Base-by-base conservation (phyloP, 768 basidiomycete genomes). In the Amanita pseudoporphyria region DNA sequence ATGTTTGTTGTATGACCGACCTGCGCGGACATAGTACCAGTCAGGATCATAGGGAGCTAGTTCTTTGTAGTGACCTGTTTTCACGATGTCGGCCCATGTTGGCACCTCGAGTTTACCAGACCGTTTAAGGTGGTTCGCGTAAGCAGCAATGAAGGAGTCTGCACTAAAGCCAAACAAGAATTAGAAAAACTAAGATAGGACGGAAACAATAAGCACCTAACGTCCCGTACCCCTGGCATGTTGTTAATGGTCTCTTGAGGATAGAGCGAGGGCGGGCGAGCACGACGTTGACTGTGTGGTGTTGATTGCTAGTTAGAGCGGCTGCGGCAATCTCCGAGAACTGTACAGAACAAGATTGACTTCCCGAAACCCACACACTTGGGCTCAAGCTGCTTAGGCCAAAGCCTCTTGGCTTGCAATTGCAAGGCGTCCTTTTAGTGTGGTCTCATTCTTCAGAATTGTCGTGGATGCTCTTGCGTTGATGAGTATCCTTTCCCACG, bases 91-190 rank as follows among this genome's bases (percentile, higher is more conserved):
- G 54, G 89, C 95, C 95, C 95, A 98, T 70, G 82, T 84, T 59
- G 95, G 95, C 54, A 98, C 89, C 75, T 99, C 94, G 63, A 99
- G 89, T 78, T 98, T 98, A 70, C 96, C 96, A 56, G 91, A 93
- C 58, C 93, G 87, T 76, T 97, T 97, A 65, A 97, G 78, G 71
- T 97, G 93, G 64, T 87, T 91, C 63, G 93, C 74, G 71, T 97
- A 97, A 60, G 93, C 93, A 54, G 77, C 61, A 70, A 97, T 96
- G 76, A 97, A 97, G 54, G 81, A 82, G 55, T 93, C 90, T 65
- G 93, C 87, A 71, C 93, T 96, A 67, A 53, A 53, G 51, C 16
- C 51, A 55, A 57, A 54, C 57, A 54, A 55, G 53, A 37, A 48
- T 60, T 53, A 60, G 54, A 32, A 43, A 55, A 52, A 53, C 46